A percentile compares a stretch with the other conserved stretches of the same genome.
Conservation (phyloP, 164 flowering plant species). For the Chloranthus sessilifolius region DNA sequence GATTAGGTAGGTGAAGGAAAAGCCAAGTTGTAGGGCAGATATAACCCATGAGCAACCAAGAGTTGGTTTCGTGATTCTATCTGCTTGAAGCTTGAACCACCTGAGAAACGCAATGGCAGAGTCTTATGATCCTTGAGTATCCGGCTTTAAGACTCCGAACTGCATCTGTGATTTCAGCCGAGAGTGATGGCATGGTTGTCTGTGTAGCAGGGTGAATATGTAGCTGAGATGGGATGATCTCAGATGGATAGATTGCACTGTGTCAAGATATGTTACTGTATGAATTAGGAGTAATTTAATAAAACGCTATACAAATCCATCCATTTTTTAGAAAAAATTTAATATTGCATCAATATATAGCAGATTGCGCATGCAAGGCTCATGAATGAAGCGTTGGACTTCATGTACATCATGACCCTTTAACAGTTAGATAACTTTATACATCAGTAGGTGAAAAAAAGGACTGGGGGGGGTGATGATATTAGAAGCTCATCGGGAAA, state of each 20-base stretch:
- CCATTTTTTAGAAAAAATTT: not conserved
- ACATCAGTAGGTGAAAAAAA: not conserved
- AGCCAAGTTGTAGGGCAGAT: too few species aligned
- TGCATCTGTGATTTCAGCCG: constrained; percentile 24
- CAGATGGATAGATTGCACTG: constrained; percentile 64
- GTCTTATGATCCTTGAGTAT: constrained; percentile 35
- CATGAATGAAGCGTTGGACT: not conserved
- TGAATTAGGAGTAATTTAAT: constrained; percentile 1
- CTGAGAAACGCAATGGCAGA: constrained; percentile 42
- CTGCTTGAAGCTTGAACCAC: constrained; percentile 22
- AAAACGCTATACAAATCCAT: not conserved
- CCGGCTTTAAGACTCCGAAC: constrained; percentile 30
- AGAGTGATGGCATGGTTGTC: constrained; percentile 13
- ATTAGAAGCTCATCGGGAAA: too few species aligned
- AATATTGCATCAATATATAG: not conserved
- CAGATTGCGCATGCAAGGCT: not conserved
- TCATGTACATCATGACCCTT: not conserved
- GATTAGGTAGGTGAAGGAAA: too few species aligned
- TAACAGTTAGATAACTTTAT: not conserved
- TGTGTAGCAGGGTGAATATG: constrained; percentile 7
- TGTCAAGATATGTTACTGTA: constrained; percentile 13
- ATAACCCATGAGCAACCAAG: not conserved
- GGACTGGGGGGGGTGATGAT: too few species aligned
- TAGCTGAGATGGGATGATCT: constrained; percentile 32
- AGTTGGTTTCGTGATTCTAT: constrained; percentile 3